Base-by-base conservation (phyloP, 2,329 filamentous ascomycete genomes). In the Macrophomina pseudophaseolina region DNA sequence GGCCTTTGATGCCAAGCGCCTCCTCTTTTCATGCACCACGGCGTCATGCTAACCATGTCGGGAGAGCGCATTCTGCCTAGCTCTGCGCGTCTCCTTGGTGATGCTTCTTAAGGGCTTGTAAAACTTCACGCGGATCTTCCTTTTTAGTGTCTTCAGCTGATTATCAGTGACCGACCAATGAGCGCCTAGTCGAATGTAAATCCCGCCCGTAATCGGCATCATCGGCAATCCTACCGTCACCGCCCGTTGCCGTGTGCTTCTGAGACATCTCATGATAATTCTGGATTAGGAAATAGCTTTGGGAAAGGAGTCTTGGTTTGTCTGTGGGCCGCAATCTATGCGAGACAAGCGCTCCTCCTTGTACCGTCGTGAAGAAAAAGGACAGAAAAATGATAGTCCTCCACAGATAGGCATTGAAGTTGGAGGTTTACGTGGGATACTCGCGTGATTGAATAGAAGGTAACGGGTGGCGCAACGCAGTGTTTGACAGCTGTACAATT, bases 401-500 rank as follows among this genome's bases (percentile, higher is more conserved):
- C 28, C 30, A 28, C 18, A 44, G 42, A 33, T 33, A 32, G 56
- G 16, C 40, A 23, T 48, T 59, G 56, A 18, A 46, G 42, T 16
- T 30, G 28, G 18, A 30, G 4, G 23, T 16, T 16, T 8, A 6
- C 23, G 23, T 23, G 2, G 38, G 14, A 16, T 11, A 30, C 6
- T 5, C 54, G 54, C 38, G 16, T 14, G 56, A 5, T 28, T 40
- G 42, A 23, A 40, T 28, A 60, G 30, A 5, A 23, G 11, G 44
- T 35, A 9, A 42, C 48, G 58, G 58, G 49, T 18, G 32, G 42
- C 30, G 58, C 32, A 30, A 14, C 8, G 6, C 30, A 18, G 18
- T 46, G 49, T 58, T 65, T 46, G 53, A 60, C 32, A 66, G 44
- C 64, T 66, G 64, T 66, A 66, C 64, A 66, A 52, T 66, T 60